Evolutionary conservation across 148 eudicot species (phyloP), one percentile per base, ranked within the genome.

Genomic region (Rhododendron molle): DNA sequence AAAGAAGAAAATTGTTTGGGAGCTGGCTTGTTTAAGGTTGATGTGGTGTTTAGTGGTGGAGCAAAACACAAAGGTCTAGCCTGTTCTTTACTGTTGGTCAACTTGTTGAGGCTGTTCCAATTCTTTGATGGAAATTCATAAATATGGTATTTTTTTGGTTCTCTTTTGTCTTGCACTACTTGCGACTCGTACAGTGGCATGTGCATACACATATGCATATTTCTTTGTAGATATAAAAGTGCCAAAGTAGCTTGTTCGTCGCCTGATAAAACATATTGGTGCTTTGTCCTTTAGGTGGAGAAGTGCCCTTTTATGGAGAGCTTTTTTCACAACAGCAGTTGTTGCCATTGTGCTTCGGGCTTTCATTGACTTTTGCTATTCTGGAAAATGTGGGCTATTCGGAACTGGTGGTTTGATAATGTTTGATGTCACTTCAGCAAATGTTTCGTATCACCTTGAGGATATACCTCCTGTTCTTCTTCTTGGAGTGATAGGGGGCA

Each of bases 361-460:
- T 83, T 89, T 97, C 43, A 93, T 95, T 86, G 99, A 97, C 89
- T 52, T 93, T 23, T 97, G 99, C 86, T 90, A 90, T 82, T 89
- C 92, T 74, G 98, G 99, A 26, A 88, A 93, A 89, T 97, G 99
- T 89, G 98, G 99, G 72, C 92, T 97, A 50, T 97, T 97, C 81
- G 99, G 99, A 10, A 97, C 93, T 49, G 99, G 99, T 43, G 99
- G 99, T 86, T 90, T 97, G 26, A 97, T 97, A 86, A 97, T 97
- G 99, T 97, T 80, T 86, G 93, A 97, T 86, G 98, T 94, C 89
- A 90, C 97, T 43, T 90, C 96, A 49, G 96, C 88, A 80, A 88
- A 89, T 81, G 28, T 92, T 26, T 78, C 91, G 7, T 93, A 91
- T 90, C 95, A 94, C 90, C 86, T 95, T 82, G 79, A 43, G 81